A percentile compares a stretch with the other conserved stretches of the same genome.
Conservation (phyloP, 2,329 filamentous ascomycete genomes). For the Hypoxylon sp. region DNA sequence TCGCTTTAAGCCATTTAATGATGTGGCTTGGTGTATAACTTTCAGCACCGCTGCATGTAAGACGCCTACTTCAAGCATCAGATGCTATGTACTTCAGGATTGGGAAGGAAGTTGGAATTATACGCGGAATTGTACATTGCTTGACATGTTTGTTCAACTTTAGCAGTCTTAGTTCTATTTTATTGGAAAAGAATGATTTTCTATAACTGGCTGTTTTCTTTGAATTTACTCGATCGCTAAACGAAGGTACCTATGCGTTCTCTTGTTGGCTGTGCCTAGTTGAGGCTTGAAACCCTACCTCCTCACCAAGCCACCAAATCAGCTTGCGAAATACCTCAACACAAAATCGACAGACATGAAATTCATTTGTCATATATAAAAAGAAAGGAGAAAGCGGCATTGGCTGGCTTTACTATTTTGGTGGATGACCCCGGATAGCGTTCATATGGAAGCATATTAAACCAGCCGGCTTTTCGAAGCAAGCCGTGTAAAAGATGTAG, state of each 20-base stretch:
- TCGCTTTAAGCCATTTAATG: neutral
- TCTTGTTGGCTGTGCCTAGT: too few species aligned
- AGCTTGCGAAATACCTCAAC: too few species aligned
- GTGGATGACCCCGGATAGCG: too few species aligned
- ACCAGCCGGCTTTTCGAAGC: neutral
- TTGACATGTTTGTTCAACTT: neutral
- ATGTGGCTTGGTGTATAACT: neutral
- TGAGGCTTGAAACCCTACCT: too few species aligned
- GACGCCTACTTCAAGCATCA: neutral
- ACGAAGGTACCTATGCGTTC: too few species aligned
- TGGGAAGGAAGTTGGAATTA: neutral
- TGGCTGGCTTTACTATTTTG: too few species aligned
- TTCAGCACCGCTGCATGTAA: conserved; percentile 1
- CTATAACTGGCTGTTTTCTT: neutral
- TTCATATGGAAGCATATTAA: too few species aligned
- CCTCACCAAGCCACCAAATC: too few species aligned
- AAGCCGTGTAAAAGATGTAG: neutral
- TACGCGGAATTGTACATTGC: neutral
- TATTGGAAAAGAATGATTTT: neutral
- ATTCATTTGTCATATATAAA: too few species aligned
- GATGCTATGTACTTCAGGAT: neutral
- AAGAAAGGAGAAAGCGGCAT: too few species aligned
- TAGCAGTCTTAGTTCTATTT: neutral
- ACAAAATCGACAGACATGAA: too few species aligned
- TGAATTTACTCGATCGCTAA: too few species aligned